Base-by-base conservation (phyloP, 202 grass and related monocot species). In the Zoysia matrella region DNA sequence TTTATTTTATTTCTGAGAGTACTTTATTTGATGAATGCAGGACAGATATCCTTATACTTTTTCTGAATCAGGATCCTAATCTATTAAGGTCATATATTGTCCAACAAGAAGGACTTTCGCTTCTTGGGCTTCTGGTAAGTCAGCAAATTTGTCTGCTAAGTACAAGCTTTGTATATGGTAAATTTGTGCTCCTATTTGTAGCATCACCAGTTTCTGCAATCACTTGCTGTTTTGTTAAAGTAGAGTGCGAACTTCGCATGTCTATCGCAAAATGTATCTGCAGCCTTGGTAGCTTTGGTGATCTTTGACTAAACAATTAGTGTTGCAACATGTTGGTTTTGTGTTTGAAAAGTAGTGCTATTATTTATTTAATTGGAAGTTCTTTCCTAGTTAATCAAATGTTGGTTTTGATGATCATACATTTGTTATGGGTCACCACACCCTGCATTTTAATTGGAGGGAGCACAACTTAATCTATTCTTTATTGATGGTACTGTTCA, bases 41-140 rank as follows among this genome's bases (percentile, higher is more conserved):
- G 87, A 86, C 89, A 85, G 93, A 99, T 80, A 96, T 99, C 52
- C 88, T 99, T 73, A 92, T 99, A 87, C 89, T 96, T 84, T 96
- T 99, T 84, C 93, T 99, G 72, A 99, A 93, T 79, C 96, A 99
- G 73, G 96, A 99, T 46, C 87, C 96, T 76, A 99, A 96, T 69
- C 77, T 99, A 64, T 83, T 96, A 14, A 90, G 96, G 72, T 92
- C 91, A 82, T 99, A 93, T 88, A 95, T 96, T 81, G 87, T 94
- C 52, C 96, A 96, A 57, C 96, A 99, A 90, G 96, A 94, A 74
- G 93, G 93, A 75, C 89, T 92, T 83, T 86, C 93, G 80, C 91
- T 99, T 90, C 96, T 99, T 87, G 96, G 89, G 43, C 91, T 94
- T 77, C 60, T 99, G 91, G 96, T 99, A 91, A 82, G 84, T 86